These are phyloP conservation scores for Citrus trifoliata DNA, from an alignment of 345 rosid species.

Conservation along the genomic window DNA sequence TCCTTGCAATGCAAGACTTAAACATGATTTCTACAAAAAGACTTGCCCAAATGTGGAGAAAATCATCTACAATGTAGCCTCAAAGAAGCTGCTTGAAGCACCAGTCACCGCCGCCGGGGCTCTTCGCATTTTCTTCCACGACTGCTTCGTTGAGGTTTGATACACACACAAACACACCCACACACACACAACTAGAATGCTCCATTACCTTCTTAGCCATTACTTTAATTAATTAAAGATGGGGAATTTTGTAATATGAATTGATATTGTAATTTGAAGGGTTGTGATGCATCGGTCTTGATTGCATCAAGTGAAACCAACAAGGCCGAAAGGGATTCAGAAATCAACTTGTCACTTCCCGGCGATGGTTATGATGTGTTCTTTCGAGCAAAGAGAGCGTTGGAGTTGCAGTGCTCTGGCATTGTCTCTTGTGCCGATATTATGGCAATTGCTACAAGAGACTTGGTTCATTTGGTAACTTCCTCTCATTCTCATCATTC, in stretches of 20 bases:
- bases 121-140: slow-evolving; percentile 25
- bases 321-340: slow-evolving; percentile 21
- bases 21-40: slow-evolving; percentile 7
- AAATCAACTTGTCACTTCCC: slow-evolving; percentile 15
- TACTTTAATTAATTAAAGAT: too few species aligned
- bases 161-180: too few species aligned
- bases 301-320: slow-evolving; percentile 5
- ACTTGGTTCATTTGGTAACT: slow-evolving; percentile 16
- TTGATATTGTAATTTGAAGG: background rate
- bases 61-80: slow-evolving; percentile 1
- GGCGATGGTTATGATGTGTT: slow-evolving; percentile 16
- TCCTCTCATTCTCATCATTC: too few species aligned
- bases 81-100: background rate
- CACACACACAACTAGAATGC: too few species aligned
- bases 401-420: slow-evolving; percentile 19
- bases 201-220: too few species aligned
- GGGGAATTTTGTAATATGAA: too few species aligned
- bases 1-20: background rate
- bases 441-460: slow-evolving; percentile 16
- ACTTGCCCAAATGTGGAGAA: slow-evolving; percentile 12
- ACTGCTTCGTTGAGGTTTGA: slow-evolving; percentile 17
- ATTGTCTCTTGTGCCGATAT: slow-evolving; percentile 22
- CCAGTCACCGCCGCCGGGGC: slow-evolving; percentile 13
- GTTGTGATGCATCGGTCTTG: slow-evolving; percentile 25
- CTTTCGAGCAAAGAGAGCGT: slow-evolving; percentile 11